These are phyloP conservation scores for Suillus variegatus DNA, from an alignment of 768 basidiomycete genomes.

Conservation along the genomic window DNA sequence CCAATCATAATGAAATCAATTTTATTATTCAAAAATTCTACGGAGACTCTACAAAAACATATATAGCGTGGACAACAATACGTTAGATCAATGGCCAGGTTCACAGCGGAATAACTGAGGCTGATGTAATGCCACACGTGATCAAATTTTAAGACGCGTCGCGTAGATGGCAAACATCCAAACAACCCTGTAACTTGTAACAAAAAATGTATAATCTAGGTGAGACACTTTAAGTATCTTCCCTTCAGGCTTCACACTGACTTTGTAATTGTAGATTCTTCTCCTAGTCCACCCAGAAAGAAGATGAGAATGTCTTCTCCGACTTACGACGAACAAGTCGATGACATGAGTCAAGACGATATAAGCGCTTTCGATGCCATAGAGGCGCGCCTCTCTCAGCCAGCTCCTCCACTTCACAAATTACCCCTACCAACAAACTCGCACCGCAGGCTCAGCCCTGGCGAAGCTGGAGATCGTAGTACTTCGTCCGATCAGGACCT, in stretches of 20 bases:
- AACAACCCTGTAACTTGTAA: not conserved
- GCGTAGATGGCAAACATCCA: not conserved
- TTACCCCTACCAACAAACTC: not conserved
- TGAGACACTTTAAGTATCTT: not conserved
- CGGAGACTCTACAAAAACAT: not conserved
- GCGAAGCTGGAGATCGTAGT: not conserved
- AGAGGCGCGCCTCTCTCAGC: conserved; percentile 47
- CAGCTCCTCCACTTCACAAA: not conserved
- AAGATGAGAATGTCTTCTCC: conserved; percentile 67
- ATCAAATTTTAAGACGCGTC: not conserved
- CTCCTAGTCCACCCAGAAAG: conserved; percentile 46
- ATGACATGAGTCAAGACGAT: conserved; percentile 55
- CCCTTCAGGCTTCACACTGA: not conserved
- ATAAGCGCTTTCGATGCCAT: conserved; percentile 55
- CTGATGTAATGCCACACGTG: conserved; percentile 5
- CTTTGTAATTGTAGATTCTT: conserved; percentile 7
- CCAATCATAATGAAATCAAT: not conserved
- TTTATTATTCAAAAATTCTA: not conserved
- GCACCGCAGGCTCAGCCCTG: not conserved
- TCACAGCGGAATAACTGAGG: not conserved
- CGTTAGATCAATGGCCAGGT: too few species aligned
- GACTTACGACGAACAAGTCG: conserved; percentile 56
- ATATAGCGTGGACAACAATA: not conserved
- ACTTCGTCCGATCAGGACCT: not conserved
- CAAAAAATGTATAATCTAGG: not conserved